These are phyloP conservation scores for Monosporozyma solicola DNA, from an alignment of 805 yeast genomes.

Conservation along the genomic window DNA sequence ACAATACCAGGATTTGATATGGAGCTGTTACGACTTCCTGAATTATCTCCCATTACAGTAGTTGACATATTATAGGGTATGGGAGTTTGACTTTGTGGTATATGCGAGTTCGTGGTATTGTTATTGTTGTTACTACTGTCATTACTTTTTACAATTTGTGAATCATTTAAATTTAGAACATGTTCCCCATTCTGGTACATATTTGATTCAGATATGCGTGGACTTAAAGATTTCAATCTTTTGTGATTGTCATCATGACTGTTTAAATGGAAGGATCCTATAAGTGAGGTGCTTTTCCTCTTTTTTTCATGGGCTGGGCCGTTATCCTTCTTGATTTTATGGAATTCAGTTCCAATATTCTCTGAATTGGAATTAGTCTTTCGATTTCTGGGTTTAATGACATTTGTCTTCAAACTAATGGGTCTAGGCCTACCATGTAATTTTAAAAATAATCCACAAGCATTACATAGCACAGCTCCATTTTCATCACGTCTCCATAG, in stretches of 20 bases:
- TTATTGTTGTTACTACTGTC: conserved; percentile 20
- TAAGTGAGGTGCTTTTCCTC: conserved; percentile 7
- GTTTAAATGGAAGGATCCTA: background rate
- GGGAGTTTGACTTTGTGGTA: background rate
- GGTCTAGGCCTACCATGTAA: conserved; percentile 92
- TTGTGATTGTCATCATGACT: background rate
- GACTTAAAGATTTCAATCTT: background rate
- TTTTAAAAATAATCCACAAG: conserved; percentile 84
- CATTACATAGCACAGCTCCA: conserved; percentile 86
- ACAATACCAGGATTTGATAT: background rate
- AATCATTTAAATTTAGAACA: background rate
- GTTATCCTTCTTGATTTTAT: conserved; percentile 5
- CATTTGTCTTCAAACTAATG: conserved; percentile 81
- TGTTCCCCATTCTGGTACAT: background rate
- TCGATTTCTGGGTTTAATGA: conserved; percentile 84
- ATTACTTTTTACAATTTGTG: conserved; percentile 46
- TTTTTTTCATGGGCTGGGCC: conserved; percentile 8
- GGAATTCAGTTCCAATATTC: background rate
- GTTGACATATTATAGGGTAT: background rate
- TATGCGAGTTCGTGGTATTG: background rate
- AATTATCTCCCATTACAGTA: background rate
- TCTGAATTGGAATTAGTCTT: conserved; percentile 32
- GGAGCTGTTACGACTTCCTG: background rate
- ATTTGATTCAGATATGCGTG: background rate
- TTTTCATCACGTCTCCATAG: conserved; percentile 92